These are phyloP conservation scores for Ampelomyces quisqualis DNA, from an alignment of 2,329 filamentous ascomycete species.

Conservation along the genomic window DNA sequence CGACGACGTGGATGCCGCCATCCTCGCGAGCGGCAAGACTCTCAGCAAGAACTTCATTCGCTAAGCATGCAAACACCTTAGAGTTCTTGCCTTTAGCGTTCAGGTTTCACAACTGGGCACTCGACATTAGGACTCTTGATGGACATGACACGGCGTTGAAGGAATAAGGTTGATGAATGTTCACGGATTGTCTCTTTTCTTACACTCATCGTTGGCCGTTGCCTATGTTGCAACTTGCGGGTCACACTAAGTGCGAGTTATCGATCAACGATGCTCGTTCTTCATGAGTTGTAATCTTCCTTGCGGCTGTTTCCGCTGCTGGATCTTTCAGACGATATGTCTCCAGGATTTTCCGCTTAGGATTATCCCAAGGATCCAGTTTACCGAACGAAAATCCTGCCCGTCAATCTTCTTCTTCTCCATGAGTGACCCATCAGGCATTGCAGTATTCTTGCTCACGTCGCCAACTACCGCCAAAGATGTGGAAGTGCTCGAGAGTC, in stretches of 20 bases:
- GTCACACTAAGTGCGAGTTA: not conserved
- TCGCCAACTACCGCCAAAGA: no score
- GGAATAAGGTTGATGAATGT: not conserved
- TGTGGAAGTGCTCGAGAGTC: no score
- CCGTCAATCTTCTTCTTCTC: not conserved
- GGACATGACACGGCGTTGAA: not conserved
- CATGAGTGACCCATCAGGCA: not conserved
- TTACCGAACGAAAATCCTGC: not conserved
- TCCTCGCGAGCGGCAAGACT: not conserved
- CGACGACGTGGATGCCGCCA: conserved; percentile 17
- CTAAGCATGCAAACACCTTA: not conserved
- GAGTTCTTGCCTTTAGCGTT: not conserved
- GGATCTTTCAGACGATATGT: not conserved
- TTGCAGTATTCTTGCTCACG: no score
- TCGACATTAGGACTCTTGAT: not conserved
- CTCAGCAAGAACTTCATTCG: not conserved
- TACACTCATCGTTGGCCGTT: not conserved
- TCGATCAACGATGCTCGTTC: conserved; percentile 1
- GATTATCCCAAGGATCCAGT: not conserved
- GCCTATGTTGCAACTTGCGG: not conserved
- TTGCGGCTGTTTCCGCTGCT: not conserved
- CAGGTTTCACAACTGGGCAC: not conserved
- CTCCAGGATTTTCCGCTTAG: not conserved
- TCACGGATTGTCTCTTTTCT: not conserved
- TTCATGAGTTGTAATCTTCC: not conserved